These are phyloP conservation scores for Pestalotiopsis sp. DNA, from an alignment of 2,329 filamentous ascomycete genomes.

Conservation along the genomic window DNA sequence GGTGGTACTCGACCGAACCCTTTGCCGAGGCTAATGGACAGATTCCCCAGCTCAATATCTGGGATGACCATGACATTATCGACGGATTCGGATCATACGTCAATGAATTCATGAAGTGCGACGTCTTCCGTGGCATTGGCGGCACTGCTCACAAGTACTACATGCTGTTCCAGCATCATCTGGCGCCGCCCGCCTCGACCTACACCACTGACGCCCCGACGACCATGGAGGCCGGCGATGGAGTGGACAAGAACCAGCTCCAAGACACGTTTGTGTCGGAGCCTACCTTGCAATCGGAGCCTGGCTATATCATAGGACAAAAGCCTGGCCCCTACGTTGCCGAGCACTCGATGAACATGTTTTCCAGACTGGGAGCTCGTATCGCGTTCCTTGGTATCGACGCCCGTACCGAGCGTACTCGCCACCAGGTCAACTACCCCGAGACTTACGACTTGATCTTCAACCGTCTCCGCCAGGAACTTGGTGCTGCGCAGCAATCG, in stretches of 20 bases:
- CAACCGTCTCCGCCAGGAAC: slow-evolving; percentile 72
- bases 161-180: slow-evolving; percentile 94
- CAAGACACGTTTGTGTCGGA: slow-evolving; percentile 72
- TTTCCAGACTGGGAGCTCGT: slow-evolving; percentile 79
- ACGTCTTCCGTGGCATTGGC: slow-evolving; percentile 90
- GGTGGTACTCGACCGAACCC: slow-evolving; percentile 80
- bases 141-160: slow-evolving; percentile 97
- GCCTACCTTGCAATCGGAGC: slow-evolving; percentile 49
- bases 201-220: slow-evolving; percentile 72
- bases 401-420: slow-evolving; percentile 90
- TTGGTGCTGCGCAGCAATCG: slow-evolving; percentile 65
- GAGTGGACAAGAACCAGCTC: slow-evolving; percentile 72
- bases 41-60: slow-evolving; percentile 95
- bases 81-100: slow-evolving; percentile 94
- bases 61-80: slow-evolving; percentile 96
- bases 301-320: slow-evolving; percentile 78
- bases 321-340: slow-evolving; percentile 86
- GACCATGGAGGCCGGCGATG: slow-evolving; percentile 62
- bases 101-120: slow-evolving; percentile 88
- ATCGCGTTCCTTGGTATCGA: slow-evolving; percentile 89
- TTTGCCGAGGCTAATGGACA: slow-evolving; percentile 87
- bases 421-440: slow-evolving; percentile 93
- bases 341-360: slow-evolving; percentile 85
- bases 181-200: slow-evolving; percentile 82
- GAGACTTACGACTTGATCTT: slow-evolving; percentile 89